Evolutionary conservation across 177 flowering plant species (phyloP).

Genomic region (Tripterygium wilfordii): DNA sequence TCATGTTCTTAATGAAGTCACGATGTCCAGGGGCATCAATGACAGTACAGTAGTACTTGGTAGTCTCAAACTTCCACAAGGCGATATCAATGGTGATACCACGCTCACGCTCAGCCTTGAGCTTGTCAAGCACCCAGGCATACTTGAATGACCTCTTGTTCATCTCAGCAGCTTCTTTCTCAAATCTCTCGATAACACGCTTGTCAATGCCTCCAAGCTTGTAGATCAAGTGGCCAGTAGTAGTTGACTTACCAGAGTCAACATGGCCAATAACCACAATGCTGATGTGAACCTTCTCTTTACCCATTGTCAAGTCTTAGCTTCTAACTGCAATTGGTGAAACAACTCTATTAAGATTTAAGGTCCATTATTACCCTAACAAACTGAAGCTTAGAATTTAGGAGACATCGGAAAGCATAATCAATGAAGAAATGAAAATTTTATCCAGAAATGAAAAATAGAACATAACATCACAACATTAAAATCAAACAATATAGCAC

Average conservation of each 20-base stretch:
- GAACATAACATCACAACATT: no score
- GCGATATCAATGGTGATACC: slow-evolving; percentile 52
- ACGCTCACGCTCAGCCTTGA: slow-evolving; percentile 49
- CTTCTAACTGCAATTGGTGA: slow-evolving; percentile 5
- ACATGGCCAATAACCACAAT: slow-evolving; percentile 50
- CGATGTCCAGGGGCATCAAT: slow-evolving; percentile 50
- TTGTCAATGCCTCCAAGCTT: slow-evolving; percentile 53
- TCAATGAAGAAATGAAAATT: no score
- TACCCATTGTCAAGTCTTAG: slow-evolving; percentile 23
- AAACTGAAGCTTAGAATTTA: no score
- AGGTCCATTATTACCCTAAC: no score
- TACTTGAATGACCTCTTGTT: slow-evolving; percentile 50
- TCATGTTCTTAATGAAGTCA: slow-evolving; percentile 49
- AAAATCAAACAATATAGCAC: no score
- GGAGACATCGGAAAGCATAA: no score
- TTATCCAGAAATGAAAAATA: no score
- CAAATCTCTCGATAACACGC: slow-evolving; percentile 46
- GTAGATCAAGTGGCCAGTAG: slow-evolving; percentile 48
- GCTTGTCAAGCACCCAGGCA: slow-evolving; percentile 50
- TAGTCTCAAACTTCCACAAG: slow-evolving; percentile 49
- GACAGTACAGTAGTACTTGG: slow-evolving; percentile 46
- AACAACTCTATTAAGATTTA: no score
- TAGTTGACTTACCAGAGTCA: slow-evolving; percentile 48
- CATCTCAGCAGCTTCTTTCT: slow-evolving; percentile 52
- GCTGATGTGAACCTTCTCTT: slow-evolving; percentile 44